phyloP scores from a whole-genome alignment of 2,329 filamentous ascomycete genomes.

The Ophiocordyceps camponoti-saundersi region DNA sequence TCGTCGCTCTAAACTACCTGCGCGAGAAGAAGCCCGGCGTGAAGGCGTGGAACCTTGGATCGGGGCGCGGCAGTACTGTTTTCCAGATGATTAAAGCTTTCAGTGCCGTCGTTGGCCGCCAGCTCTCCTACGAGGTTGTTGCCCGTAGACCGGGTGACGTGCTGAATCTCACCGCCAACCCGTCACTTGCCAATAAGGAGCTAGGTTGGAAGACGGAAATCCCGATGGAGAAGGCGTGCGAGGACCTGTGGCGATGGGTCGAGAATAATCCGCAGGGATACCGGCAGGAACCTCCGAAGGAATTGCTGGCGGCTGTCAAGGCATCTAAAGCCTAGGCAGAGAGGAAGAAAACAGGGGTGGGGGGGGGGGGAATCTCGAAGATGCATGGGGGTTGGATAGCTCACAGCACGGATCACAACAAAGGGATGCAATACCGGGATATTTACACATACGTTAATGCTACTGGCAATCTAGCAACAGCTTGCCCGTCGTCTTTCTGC shows the following conservation, averaged over 20 bases:
- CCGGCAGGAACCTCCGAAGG: slow-evolving; percentile 73
- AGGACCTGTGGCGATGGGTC: slow-evolving; percentile 93
- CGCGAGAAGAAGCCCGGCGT: slow-evolving; percentile 73
- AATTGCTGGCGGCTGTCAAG: slow-evolving; percentile 53
- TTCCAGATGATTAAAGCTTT: slow-evolving; percentile 97
- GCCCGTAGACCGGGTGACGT: slow-evolving; percentile 77
- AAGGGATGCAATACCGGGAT: neutral
- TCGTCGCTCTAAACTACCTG: slow-evolving; percentile 81
- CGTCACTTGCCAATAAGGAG: slow-evolving; percentile 71
- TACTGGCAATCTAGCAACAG: slow-evolving; percentile 50
- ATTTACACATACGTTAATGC: neutral
- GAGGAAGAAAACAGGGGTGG: neutral
- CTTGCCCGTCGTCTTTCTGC: slow-evolving; percentile 72
- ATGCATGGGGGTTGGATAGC: neutral
- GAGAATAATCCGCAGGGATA: slow-evolving; percentile 94
- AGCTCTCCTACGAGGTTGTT: slow-evolving; percentile 75
- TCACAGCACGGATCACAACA: neutral
- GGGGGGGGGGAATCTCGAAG: neutral
- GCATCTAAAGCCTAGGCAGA: slow-evolving; percentile 4
- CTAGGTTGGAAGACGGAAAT: slow-evolving; percentile 82
- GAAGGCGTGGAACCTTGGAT: slow-evolving; percentile 92
- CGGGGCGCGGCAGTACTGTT: slow-evolving; percentile 85
- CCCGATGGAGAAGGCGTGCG: slow-evolving; percentile 82
- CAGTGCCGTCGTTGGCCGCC: slow-evolving; percentile 66
- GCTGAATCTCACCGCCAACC: slow-evolving; percentile 85